Evolutionary conservation across 768 basidiomycete genomes (phyloP).

Genomic region (Leccinum longicurvipes): DNA sequence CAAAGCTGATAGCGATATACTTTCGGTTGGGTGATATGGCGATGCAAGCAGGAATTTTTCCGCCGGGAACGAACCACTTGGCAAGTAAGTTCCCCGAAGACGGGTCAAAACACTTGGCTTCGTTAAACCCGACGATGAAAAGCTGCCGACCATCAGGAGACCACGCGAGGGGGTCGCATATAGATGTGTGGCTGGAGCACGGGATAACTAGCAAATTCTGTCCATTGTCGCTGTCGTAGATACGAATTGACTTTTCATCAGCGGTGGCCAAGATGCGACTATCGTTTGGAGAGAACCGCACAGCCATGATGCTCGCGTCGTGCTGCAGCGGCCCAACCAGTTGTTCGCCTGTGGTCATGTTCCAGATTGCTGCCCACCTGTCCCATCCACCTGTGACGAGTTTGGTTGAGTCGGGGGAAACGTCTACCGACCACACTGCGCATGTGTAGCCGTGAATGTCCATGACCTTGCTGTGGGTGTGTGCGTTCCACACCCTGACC

Average conservation of each 20-base stretch:
- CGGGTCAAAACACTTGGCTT: not conserved
- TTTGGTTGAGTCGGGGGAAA: not conserved
- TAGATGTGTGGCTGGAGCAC: not conserved
- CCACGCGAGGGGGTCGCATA: not conserved
- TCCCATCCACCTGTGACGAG: not conserved
- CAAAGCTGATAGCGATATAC: not conserved
- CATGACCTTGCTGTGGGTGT: not conserved
- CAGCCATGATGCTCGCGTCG: not conserved
- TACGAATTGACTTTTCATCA: not conserved
- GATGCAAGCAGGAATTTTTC: not conserved
- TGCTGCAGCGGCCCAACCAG: not conserved
- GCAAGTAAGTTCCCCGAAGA: not conserved
- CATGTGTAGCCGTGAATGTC: not conserved
- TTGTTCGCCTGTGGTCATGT: not conserved
- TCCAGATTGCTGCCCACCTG: not conserved
- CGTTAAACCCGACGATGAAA: not conserved
- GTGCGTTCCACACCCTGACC: not conserved
- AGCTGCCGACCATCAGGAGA: not conserved
- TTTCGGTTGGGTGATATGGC: not conserved
- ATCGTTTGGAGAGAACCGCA: not conserved
- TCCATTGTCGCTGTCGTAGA: not conserved
- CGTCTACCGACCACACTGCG: not conserved
- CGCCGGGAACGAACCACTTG: not conserved
- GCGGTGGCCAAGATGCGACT: not conserved
- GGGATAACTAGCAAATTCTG: not conserved